Evolutionary conservation across 2,329 filamentous ascomycete species (phyloP).

Genomic region (Ophiostoma sp.): DNA sequence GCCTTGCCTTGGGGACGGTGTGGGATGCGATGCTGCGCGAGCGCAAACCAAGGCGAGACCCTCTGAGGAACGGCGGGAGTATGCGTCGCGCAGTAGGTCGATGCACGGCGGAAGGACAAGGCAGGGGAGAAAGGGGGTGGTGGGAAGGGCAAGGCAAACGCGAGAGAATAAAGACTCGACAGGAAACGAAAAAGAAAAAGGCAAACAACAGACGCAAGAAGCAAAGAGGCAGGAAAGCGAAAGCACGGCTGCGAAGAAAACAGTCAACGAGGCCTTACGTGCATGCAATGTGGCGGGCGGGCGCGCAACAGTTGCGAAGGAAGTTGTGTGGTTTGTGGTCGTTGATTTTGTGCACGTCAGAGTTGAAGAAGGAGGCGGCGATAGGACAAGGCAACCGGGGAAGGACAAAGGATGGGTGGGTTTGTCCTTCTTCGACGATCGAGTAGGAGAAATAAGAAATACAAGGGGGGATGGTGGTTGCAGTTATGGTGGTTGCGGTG

Average conservation of each 20-base stretch:
- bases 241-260: not conserved
- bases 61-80: constrained; percentile 37
- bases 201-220: not conserved
- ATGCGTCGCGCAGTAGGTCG: constrained; percentile 39
- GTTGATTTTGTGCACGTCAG: constrained; percentile 9
- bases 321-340: not conserved
- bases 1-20: constrained; percentile 32
- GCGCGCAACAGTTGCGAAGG: constrained; percentile 25
- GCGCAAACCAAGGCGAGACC: constrained; percentile 33
- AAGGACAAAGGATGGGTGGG: constrained; percentile 23
- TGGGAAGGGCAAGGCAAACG: not conserved
- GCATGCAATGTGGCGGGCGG: constrained; percentile 50
- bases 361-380: not conserved
- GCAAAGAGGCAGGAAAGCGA: not conserved
- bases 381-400: constrained; percentile 19
- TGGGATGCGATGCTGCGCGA: constrained; percentile 34
- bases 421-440: constrained; percentile 7
- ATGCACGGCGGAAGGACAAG: constrained; percentile 44
- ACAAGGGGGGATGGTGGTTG: constrained; percentile 7
- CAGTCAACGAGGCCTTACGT: constrained; percentile 38
- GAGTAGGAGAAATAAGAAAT: constrained; percentile 20
- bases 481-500: not conserved
- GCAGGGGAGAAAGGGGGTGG: constrained; percentile 3
- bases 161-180: not conserved
- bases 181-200: not conserved